Percentiles rank a stretch among this genome's conserved stretches.
Conservation (phyloP, 208 protist species). For the Trypanosoma theileri region DNA sequence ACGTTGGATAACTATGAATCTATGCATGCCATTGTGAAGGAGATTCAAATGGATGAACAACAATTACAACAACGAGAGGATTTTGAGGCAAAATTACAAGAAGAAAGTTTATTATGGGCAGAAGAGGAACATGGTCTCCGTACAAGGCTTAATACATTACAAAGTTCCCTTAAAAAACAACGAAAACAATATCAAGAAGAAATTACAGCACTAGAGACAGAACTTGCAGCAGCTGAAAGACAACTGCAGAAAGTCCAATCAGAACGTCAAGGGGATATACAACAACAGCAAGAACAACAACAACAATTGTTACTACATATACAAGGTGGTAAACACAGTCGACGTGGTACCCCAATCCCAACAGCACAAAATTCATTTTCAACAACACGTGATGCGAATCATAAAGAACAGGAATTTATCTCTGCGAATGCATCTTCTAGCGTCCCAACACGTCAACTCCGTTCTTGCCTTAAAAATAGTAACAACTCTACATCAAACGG, state of each 20-base stretch:
- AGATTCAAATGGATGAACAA: slow-evolving; percentile 78
- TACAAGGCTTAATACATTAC: slow-evolving; percentile 48
- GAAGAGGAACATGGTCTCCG: slow-evolving; percentile 82
- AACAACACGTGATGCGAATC: slow-evolving; percentile 11
- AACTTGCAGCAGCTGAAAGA: slow-evolving; percentile 49
- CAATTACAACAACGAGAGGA: slow-evolving; percentile 59
- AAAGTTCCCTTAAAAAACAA: slow-evolving; percentile 44
- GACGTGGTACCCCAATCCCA: slow-evolving; percentile 4
- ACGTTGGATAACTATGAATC: slow-evolving; percentile 84
- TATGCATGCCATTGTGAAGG: slow-evolving; percentile 73
- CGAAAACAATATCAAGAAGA: slow-evolving; percentile 57
- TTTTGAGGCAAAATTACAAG: slow-evolving; percentile 59
- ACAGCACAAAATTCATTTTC: not conserved
- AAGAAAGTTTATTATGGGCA: slow-evolving; percentile 70
- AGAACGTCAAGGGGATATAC: slow-evolving; percentile 41
- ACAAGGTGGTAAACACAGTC: not conserved
- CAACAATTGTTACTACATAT: slow-evolving; percentile 7
- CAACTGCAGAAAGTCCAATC: slow-evolving; percentile 47
- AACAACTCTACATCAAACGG: not conserved
- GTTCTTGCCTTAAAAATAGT: slow-evolving; percentile 52
- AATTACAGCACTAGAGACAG: slow-evolving; percentile 52
- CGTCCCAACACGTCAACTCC: slow-evolving; percentile 42
- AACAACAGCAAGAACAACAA: slow-evolving; percentile 24
- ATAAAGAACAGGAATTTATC: slow-evolving; percentile 49
- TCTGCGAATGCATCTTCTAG: slow-evolving; percentile 34